Base-by-base conservation (phyloP, 208 protist species). In the Acanthamoeba healyi region DNA sequence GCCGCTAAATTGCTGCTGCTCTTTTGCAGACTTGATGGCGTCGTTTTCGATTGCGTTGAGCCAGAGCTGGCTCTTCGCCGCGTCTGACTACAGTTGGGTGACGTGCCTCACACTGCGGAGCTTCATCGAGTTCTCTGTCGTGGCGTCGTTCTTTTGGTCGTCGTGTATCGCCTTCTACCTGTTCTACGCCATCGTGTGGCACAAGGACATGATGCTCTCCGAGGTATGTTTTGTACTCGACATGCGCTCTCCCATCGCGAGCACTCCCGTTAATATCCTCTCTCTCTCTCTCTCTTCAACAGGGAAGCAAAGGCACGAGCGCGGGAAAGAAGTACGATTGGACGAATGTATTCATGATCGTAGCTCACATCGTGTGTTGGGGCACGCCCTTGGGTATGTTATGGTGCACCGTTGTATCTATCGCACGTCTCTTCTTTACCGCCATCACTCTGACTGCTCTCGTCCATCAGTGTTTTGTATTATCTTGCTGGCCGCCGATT, bases 101-200 rank as follows among this genome's bases (percentile, higher is more conserved):
- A 49, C 82, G 26, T 90, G 82, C 56, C 82, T 90, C 82, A 51
- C 56, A 32, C 82, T 90, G 38, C 82, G 82, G 7, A 90, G 54
- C 82, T 70, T 90, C 38, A 90, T 90, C 36, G 54, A 90, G 82
- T 90, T 90, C 82, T 90, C 58, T 17, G 82, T 90, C 12, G 82
- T 90, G 54, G 34, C 54, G 7, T 90, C 82, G 7, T 90, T 90
- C 54, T 90, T 90, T 32, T 90, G 82, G 82, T 72, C 82, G 54
- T 63, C 82, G 2, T 90, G 82, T 26, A 90, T 90, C 29, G 82
- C 82, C 82, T 90, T 90, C 26, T 90, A 90, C n/a, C 82, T 90
- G 24, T 90, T 90, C 38, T 70, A 70, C 49, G 82, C 82, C 51
- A 90, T 90, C 34, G 82, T 90, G 4, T 70, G 49, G 54, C 32